These are phyloP conservation scores for Aphanomyces cochlioides DNA, from an alignment of 352 stramenopile species.

Conservation along the genomic window DNA sequence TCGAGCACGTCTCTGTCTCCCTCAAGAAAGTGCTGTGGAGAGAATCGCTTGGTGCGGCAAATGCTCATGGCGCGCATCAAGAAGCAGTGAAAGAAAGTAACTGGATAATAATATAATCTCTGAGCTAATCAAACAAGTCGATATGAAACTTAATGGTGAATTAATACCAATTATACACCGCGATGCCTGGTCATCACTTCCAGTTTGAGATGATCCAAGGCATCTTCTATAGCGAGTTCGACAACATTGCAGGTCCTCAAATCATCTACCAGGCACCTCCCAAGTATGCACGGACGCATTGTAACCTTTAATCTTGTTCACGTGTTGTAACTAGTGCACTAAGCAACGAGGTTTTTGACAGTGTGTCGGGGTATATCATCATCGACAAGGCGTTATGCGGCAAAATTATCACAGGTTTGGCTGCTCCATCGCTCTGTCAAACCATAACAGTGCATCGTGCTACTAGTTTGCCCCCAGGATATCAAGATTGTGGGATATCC, in stretches of 20 bases:
- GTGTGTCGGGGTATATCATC: conserved; percentile 85
- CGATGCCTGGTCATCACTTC: background rate
- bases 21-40: too few species aligned
- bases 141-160: background rate
- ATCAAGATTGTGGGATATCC: conserved; percentile 86
- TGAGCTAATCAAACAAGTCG: too few species aligned
- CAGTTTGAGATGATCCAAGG: conserved; percentile 63
- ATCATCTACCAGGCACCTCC: conserved; percentile 86
- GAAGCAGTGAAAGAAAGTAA: too few species aligned
- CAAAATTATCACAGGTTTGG: conserved; percentile 78
- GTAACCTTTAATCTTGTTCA: background rate
- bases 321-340: conserved; percentile 48
- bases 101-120: too few species aligned
- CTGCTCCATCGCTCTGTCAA: background rate
- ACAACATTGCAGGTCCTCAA: conserved; percentile 86
- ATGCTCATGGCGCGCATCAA: too few species aligned
- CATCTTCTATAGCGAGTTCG: conserved; percentile 90
- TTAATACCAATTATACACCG: background rate
- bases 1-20: too few species aligned
- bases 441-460: background rate
- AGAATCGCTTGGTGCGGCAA: too few species aligned
- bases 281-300: conserved; percentile 41
- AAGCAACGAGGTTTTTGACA: conserved; percentile 81
- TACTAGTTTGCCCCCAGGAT: conserved; percentile 61
- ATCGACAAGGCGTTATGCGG: conserved; percentile 84